Conservation (phyloP, 148 eudicot genomes). For the Cornus controversa region DNA sequence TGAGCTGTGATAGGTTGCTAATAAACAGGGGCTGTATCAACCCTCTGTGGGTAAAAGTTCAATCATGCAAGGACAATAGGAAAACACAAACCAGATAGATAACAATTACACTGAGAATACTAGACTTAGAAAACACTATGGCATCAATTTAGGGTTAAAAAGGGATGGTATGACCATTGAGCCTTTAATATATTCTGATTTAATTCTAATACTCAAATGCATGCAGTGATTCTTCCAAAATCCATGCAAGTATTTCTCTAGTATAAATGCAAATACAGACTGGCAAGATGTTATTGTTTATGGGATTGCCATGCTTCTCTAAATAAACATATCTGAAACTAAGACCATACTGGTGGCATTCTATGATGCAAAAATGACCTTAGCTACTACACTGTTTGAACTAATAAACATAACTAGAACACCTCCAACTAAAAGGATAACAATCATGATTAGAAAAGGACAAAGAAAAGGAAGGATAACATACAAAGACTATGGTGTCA, state of each 20-base stretch:
- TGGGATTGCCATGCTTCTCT: background rate
- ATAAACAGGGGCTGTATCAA: background rate
- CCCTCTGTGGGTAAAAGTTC: background rate
- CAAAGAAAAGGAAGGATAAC: too few species aligned
- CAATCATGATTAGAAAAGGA: too few species aligned
- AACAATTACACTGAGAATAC: background rate
- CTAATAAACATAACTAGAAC: too few species aligned
- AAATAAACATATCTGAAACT: background rate
- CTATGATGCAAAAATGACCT: background rate
- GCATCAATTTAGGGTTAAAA: background rate
- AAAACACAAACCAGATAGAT: background rate
- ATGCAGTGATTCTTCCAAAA: background rate
- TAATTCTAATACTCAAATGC: background rate
- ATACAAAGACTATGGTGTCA: too few species aligned
- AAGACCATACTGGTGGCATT: background rate
- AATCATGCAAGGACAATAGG: background rate
- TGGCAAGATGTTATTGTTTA: too few species aligned
- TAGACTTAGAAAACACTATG: background rate
- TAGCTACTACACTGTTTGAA: too few species aligned
- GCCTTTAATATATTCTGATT: background rate
- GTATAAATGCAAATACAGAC: background rate
- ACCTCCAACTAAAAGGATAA: too few species aligned
- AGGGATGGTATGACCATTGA: background rate
- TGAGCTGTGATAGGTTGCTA: too few species aligned
- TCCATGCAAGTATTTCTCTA: background rate